Conservation (phyloP, 2,329 filamentous ascomycete genomes). For the Emmonsia crescens region DNA sequence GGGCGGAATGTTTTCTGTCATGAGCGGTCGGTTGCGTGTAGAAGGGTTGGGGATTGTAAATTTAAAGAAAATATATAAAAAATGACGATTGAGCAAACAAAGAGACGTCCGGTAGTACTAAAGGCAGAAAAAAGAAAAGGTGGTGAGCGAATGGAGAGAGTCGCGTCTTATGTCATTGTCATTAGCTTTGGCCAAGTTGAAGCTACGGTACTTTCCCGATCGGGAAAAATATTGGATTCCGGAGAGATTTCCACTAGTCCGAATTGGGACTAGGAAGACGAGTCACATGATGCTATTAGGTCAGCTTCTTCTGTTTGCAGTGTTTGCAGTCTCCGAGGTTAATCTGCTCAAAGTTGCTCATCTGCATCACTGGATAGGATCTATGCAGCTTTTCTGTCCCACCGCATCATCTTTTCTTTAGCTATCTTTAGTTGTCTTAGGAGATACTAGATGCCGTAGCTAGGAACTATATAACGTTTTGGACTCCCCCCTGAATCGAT, state of each 20-base stretch:
- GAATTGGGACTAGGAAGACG: background rate
- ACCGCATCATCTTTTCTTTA: background rate
- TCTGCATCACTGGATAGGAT: background rate
- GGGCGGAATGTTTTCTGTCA: conserved; percentile 33
- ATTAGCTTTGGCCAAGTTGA: background rate
- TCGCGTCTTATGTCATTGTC: no score
- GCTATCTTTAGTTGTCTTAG: no score
- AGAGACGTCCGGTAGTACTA: background rate
- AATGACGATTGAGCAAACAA: background rate
- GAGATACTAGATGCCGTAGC: background rate
- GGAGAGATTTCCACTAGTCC: no score
- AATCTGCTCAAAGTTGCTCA: conserved; percentile 1
- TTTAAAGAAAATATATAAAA: no score
- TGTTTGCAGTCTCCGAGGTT: conserved; percentile 22
- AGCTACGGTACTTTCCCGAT: background rate
- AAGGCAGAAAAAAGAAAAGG: background rate
- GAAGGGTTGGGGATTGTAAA: background rate
- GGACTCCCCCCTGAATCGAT: background rate
- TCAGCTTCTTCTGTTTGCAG: conserved; percentile 23
- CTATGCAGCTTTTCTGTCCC: background rate
- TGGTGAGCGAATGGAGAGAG: background rate
- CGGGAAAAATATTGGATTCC: background rate
- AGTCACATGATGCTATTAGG: no score
- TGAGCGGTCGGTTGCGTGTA: conserved; percentile 10
- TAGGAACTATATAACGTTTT: background rate